Evolutionary conservation across 83 land plant genomes (phyloP), one percentile per base, ranked within the genome.

Genomic region (Picea mariana): DNA sequence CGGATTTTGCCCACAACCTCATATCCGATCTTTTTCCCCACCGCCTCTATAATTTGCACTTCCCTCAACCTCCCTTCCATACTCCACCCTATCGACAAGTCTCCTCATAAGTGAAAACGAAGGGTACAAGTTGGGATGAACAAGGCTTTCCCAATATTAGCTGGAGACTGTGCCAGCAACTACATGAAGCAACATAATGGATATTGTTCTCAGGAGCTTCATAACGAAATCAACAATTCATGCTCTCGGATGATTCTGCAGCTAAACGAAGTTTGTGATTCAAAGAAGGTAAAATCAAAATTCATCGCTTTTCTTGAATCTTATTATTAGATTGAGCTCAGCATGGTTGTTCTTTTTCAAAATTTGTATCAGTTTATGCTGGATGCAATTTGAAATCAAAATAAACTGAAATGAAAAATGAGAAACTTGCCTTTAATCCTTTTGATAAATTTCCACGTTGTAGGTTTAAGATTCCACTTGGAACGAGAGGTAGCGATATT

Each of bases 101-200:
- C n/a, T n/a, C n/a, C n/a, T n/a, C n/a, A n/a, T n/a, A n/a, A n/a
- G n/a, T n/a, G n/a, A n/a, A n/a, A n/a, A n/a, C n/a, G n/a, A n/a
- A n/a, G n/a, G n/a, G n/a, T n/a, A n/a, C n/a, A n/a, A n/a, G n/a
- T n/a, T n/a, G n/a, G n/a, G n/a, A n/a, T n/a, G n/a, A n/a, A n/a
- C n/a, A n/a, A 91, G 91, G 87, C 87, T 16, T 93, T 93, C 60
- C 96, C 96, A 17, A 88, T 85, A 80, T 91, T 93, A 82, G 84
- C 91, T 1, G 89, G 94, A 11, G 96, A 93, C 67, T 93, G 96
- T 83, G 93, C 93, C 12, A 85, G 85, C 81, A 88, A 87, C 66
- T 85, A 84, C 77, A 55, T 69, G 67, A 86, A 59, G 23, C 72
- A 82, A 63, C 75, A 82, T n/a, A 12, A 79, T 31, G 87, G 89